Conservation (phyloP, 192 early-diverging fungal genomes). For the Pecoramyces ruminantium region DNA sequence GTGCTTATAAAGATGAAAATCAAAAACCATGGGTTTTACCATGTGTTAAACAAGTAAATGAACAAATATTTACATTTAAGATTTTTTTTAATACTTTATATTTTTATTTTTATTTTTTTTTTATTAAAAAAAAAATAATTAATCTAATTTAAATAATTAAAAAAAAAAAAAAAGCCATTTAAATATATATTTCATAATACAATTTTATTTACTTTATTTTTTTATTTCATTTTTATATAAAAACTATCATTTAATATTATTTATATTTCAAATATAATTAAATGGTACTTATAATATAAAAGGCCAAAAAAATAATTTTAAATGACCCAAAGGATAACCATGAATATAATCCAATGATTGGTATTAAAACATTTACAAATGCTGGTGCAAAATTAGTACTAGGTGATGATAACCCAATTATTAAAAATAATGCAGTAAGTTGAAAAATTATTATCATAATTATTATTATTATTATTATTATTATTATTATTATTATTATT, state of each 20-base stretch:
- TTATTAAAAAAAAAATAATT: no score
- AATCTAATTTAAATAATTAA: no score
- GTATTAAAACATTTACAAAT: conserved; percentile 55
- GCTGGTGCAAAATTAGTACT: conserved; percentile 70
- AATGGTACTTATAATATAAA: background rate
- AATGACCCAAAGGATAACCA: conserved; percentile 60
- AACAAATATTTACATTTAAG: background rate
- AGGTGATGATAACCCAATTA: conserved; percentile 52
- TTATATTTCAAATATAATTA: no score
- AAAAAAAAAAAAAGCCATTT: no score
- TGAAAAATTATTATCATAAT: background rate
- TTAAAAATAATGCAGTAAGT: conserved; percentile 49
- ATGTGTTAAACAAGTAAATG: conserved; percentile 69
- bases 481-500: no score
- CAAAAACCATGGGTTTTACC: conserved; percentile 92
- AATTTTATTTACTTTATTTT: no score
- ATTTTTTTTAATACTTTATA: background rate
- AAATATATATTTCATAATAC: no score
- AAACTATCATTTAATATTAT: no score
- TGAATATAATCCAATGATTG: conserved; percentile 86
- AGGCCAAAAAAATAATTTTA: conserved; percentile 59
- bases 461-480: no score
- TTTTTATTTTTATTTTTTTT: background rate
- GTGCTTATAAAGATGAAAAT: conserved; percentile 84
- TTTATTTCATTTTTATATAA: no score